These are phyloP conservation scores for Globisporangium perplexum DNA, from an alignment of 352 stramenopile species.

Conservation along the genomic window DNA sequence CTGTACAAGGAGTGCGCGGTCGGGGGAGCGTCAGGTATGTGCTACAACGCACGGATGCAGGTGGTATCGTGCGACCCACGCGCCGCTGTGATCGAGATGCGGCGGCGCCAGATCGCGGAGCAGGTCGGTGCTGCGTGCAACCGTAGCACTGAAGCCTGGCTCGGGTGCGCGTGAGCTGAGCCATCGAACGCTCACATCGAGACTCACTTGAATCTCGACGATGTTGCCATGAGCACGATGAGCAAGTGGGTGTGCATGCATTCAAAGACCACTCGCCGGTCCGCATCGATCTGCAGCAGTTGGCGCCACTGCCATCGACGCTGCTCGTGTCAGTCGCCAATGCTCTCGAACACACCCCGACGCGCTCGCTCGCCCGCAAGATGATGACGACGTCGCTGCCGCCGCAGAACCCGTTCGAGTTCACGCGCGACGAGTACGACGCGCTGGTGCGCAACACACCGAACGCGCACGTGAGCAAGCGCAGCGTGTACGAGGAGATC, in stretches of 20 bases:
- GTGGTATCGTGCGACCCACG: slow-evolving; percentile 20
- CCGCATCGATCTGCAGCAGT: too few species aligned
- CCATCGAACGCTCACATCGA: too few species aligned
- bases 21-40: slow-evolving; percentile 19
- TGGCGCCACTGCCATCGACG: too few species aligned
- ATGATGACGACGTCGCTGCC: neutral
- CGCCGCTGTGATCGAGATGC: slow-evolving; percentile 7
- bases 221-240: too few species aligned
- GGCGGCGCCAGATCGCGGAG: slow-evolving; percentile 2
- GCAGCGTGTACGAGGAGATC: slow-evolving; percentile 84
- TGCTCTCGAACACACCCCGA: too few species aligned
- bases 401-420: slow-evolving; percentile 55
- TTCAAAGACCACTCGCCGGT: slow-evolving; percentile 2
- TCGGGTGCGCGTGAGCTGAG: slow-evolving; percentile 13
- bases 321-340: too few species aligned
- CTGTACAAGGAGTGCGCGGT: slow-evolving; percentile 29
- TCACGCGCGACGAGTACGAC: slow-evolving; percentile 70
- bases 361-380: too few species aligned
- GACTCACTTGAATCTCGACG: too few species aligned
- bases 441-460: slow-evolving; percentile 34
- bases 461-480: slow-evolving; percentile 41
- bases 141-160: slow-evolving; percentile 21
- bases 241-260: too few species aligned
- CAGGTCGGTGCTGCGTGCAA: slow-evolving; percentile 20
- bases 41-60: slow-evolving; percentile 29